These are phyloP conservation scores for Leishmania tarentolae DNA, from an alignment of 208 protist genomes.

Conservation along the genomic window DNA sequence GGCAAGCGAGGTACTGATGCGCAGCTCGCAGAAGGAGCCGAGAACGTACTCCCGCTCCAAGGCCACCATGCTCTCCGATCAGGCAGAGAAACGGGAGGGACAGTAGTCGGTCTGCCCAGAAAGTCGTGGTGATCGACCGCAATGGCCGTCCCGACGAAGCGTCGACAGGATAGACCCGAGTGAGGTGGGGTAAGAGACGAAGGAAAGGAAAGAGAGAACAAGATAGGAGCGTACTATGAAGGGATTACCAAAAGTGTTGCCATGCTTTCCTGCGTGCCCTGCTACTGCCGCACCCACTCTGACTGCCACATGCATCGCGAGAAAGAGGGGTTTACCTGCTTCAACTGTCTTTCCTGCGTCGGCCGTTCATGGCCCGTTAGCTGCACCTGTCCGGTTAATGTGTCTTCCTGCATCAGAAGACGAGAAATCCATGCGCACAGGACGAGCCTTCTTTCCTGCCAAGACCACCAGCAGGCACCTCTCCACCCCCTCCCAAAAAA, in stretches of 20 bases:
- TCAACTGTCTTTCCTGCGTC: not conserved
- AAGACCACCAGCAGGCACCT: not conserved
- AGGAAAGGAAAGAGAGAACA: not conserved
- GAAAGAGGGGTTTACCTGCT: not conserved
- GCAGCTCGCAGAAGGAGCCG: conserved; percentile 60
- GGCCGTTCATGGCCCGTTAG: not conserved
- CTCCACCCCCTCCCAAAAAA: too few relatives aligned
- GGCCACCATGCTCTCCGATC: conserved; percentile 20
- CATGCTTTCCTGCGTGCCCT: not conserved
- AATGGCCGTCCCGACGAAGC: not conserved
- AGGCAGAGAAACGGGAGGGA: not conserved
- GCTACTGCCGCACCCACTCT: not conserved
- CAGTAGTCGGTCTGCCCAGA: not conserved
- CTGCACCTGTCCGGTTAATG: not conserved
- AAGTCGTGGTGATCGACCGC: not conserved
- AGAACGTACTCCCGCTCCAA: conserved; percentile 46
- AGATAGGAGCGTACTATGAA: not conserved
- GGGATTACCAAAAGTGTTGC: not conserved
- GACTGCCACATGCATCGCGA: not conserved
- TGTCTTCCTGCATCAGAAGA: not conserved
- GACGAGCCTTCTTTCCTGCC: not conserved
- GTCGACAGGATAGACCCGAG: not conserved
- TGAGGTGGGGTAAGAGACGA: not conserved
- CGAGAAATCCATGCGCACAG: too few relatives aligned
- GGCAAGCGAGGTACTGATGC: conserved; percentile 33